phyloP scores from a whole-genome alignment of 2,329 filamentous ascomycete species.

The Coniochaeta ligniaria region DNA sequence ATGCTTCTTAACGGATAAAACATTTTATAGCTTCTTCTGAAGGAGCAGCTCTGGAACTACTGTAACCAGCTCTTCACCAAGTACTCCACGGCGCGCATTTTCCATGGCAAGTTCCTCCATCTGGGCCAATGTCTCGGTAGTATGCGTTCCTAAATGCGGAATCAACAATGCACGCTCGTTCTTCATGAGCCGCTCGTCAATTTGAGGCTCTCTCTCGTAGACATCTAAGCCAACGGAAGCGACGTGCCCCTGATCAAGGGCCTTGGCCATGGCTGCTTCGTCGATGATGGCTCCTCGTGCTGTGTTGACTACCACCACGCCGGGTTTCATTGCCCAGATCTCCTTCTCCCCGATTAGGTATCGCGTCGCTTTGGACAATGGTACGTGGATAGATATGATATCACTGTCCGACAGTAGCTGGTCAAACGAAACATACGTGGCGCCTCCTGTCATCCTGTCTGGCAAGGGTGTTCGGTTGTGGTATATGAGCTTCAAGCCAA shows the following conservation, averaged over 20 bases:
- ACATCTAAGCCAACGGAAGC: background rate
- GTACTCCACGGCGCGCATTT: background rate
- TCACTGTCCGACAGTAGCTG: constrained; percentile 43
- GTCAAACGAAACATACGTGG: constrained; percentile 27
- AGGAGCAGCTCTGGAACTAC: constrained; percentile 2
- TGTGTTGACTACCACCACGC: background rate
- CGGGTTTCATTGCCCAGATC: background rate
- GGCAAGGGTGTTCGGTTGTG: constrained; percentile 36
- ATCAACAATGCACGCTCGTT: constrained; percentile 3
- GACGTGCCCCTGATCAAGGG: background rate
- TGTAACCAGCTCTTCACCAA: background rate
- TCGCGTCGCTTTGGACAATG: constrained; percentile 36
- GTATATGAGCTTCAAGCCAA: constrained; percentile 45
- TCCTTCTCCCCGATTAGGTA: constrained; percentile 38
- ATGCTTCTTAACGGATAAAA: no score
- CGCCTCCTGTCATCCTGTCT: constrained; percentile 24
- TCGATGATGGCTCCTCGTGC: background rate
- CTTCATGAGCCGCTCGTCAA: constrained; percentile 3
- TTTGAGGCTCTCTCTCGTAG: background rate
- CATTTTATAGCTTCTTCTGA: no score
- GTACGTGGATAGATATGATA: constrained; percentile 42
- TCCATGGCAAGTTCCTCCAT: constrained; percentile 5
- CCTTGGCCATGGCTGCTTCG: background rate
- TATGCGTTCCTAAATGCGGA: constrained; percentile 5
- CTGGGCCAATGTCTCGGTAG: constrained; percentile 2